Base-by-base conservation (phyloP, 805 yeast species). In the Metschnikowia baotianmanensis region DNA sequence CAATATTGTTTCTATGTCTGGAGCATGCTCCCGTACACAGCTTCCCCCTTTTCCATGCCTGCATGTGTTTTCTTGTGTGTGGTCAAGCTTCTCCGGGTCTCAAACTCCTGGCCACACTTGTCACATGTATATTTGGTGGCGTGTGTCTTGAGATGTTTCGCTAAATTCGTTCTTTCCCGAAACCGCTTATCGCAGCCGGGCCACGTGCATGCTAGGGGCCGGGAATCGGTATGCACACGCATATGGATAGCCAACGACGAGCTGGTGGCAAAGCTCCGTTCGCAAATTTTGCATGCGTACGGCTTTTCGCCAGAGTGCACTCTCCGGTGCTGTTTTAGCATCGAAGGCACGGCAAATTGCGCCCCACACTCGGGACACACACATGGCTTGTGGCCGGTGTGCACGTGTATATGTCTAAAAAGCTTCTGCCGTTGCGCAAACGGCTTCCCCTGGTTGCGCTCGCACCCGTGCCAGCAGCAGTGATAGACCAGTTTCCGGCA, bases 291-390 rank as follows among this genome's bases (percentile, higher is more conserved):
- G 61, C 99, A 91, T 38, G 61, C 61, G 59, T 74, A 89, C 1
- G 98, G 98, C 55, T 81, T 85, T 53, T 89, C 97, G 2, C 96
- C 96, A 1, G 91, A 80, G 59, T 91, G 98, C 3, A 78, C 80
- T 38, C 96, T 69, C 67, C 75, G 61, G 62, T 93, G 99, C 62
- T 88, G 96, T 31, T 74, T 73, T 31, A 93, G 69, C 74, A 84
- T 83, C 23, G 83, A 68, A 36, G 84, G 86, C 31, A 85, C 86
- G 5, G 95, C 86, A 61, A 91, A 89, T 10, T 70, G 59, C 41
- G 82, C 79, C 2, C 78, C 73, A 59, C 99, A 93, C 0, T 73
- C 57, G 0, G 65, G 55, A 63, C 99, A 93, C 43, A 71, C 69
- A 59, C 75, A 84, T 0, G 97, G 97, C 57, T 83, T 81, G 58